Percentiles rank a stretch among this genome's conserved stretches.
These are phyloP conservation scores for Ceratocystis destructans DNA, from an alignment of 2,329 filamentous ascomycete species.

Conservation along the genomic window DNA sequence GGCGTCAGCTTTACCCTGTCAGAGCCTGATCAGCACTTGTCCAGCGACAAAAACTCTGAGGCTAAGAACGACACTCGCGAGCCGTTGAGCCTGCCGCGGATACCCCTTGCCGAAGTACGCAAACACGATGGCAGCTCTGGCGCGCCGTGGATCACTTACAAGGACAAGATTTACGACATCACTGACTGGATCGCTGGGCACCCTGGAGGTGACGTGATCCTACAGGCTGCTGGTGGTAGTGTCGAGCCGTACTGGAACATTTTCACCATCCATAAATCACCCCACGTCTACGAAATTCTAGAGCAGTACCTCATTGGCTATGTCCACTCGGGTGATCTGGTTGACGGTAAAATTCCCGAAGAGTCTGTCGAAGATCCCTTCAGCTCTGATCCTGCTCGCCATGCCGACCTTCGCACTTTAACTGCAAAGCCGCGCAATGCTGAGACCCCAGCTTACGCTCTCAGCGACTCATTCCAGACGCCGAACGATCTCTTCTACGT, in stretches of 20 bases:
- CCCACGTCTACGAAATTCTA: constrained; percentile 51
- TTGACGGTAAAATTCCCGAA: constrained; percentile 40
- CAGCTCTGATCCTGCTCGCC: constrained; percentile 37
- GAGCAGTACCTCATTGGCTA: constrained; percentile 51
- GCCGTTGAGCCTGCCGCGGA: constrained; percentile 33
- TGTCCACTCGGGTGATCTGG: constrained; percentile 44
- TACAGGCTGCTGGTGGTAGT: constrained; percentile 49
- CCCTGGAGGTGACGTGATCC: constrained; percentile 54
- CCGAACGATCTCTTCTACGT: constrained; percentile 45
- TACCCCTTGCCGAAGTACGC: constrained; percentile 37
- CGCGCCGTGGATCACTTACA: constrained; percentile 50
- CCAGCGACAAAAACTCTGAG: neutral
- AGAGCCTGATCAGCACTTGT: constrained; percentile 10
- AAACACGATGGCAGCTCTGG: constrained; percentile 39
- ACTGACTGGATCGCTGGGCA: constrained; percentile 54
- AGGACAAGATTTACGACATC: constrained; percentile 54
- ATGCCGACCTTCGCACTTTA: constrained; percentile 37
- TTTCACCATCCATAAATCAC: constrained; percentile 53
- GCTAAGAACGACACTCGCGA: constrained; percentile 24
- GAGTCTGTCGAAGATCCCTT: constrained; percentile 49
- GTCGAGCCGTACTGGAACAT: constrained; percentile 59
- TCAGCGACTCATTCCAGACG: constrained; percentile 39
- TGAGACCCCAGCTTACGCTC: constrained; percentile 39
- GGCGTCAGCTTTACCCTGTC: constrained; percentile 13
- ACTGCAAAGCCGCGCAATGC: constrained; percentile 47